phyloP scores from a whole-genome alignment of 2,329 filamentous ascomycete species.

The Stagonosporopsis rhizophila region DNA sequence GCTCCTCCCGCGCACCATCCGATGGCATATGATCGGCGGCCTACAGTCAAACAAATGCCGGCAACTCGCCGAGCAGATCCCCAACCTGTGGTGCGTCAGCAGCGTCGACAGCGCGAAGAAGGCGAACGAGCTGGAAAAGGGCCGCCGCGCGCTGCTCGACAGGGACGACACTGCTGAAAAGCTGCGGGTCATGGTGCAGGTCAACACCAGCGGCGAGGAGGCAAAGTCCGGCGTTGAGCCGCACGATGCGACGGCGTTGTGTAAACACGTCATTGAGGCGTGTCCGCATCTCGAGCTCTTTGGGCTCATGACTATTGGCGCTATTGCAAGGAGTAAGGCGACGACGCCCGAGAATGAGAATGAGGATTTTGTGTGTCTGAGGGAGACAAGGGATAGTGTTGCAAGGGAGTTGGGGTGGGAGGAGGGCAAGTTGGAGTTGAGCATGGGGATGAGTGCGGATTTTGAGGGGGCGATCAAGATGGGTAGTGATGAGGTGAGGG shows the following conservation, averaged over 20 bases:
- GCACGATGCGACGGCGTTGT: slow-evolving; percentile 67
- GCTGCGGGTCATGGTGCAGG: slow-evolving; percentile 84
- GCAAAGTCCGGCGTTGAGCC: slow-evolving; percentile 84
- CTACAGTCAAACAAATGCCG: slow-evolving; percentile 95
- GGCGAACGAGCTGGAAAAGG: slow-evolving; percentile 78
- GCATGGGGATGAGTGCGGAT: slow-evolving; percentile 99
- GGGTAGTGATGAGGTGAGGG: slow-evolving; percentile 87
- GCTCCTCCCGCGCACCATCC: slow-evolving; percentile 76
- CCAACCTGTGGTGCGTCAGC: slow-evolving; percentile 90
- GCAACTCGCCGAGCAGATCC: slow-evolving; percentile 78
- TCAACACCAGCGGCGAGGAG: slow-evolving; percentile 92
- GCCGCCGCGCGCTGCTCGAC: slow-evolving; percentile 66
- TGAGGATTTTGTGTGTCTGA: slow-evolving; percentile 80
- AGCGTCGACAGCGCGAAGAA: slow-evolving; percentile 91
- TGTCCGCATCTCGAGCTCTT: slow-evolving; percentile 78
- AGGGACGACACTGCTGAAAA: slow-evolving; percentile 45
- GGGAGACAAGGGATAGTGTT: slow-evolving; percentile 74
- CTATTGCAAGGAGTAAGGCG: slow-evolving; percentile 82
- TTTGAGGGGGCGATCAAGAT: slow-evolving; percentile 85
- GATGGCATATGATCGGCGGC: slow-evolving; percentile 97
- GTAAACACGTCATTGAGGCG: slow-evolving; percentile 70
- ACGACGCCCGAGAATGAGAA: slow-evolving; percentile 80
- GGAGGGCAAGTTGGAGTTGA: slow-evolving; percentile 75
- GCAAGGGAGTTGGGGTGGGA: slow-evolving; percentile 65
- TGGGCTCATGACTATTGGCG: slow-evolving; percentile 96